Conservation (phyloP, 2,329 filamentous ascomycete genomes). For the Fonsecaea nubica region DNA sequence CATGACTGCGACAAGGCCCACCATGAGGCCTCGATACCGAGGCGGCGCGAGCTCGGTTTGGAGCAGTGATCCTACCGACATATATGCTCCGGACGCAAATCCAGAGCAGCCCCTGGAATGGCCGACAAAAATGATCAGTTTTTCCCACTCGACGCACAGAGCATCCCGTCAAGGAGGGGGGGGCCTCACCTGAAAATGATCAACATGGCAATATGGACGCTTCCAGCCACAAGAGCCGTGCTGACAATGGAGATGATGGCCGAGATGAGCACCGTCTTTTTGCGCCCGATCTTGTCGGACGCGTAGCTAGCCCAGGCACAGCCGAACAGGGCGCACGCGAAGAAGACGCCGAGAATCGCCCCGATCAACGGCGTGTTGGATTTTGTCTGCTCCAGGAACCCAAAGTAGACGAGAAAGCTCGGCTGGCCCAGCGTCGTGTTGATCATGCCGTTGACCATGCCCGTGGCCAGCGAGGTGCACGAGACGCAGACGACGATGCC, state of each 20-base stretch:
- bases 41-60: conserved; percentile 58
- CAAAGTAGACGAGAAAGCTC: conserved; percentile 11
- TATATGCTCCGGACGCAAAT: conserved; percentile 2
- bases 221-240: conserved; percentile 47
- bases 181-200: conserved; percentile 46
- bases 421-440: conserved; percentile 16
- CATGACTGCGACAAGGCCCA: conserved; percentile 40
- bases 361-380: conserved; percentile 13
- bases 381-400: background rate
- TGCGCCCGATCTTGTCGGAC: conserved; percentile 44
- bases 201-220: conserved; percentile 20
- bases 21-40: conserved; percentile 28
- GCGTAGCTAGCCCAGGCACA: background rate
- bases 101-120: conserved; percentile 6
- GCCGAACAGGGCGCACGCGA: background rate
- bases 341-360: conserved; percentile 12
- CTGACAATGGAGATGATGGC: conserved; percentile 45
- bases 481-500: conserved; percentile 7
- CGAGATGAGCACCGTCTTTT: conserved; percentile 46
- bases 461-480: conserved; percentile 2
- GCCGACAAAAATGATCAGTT: background rate
- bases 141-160: background rate
- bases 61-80: background rate
- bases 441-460: conserved; percentile 22
- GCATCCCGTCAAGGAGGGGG: background rate